Conservation (phyloP, 169 alveolate genomes). For the Plasmodium reichenowi region DNA sequence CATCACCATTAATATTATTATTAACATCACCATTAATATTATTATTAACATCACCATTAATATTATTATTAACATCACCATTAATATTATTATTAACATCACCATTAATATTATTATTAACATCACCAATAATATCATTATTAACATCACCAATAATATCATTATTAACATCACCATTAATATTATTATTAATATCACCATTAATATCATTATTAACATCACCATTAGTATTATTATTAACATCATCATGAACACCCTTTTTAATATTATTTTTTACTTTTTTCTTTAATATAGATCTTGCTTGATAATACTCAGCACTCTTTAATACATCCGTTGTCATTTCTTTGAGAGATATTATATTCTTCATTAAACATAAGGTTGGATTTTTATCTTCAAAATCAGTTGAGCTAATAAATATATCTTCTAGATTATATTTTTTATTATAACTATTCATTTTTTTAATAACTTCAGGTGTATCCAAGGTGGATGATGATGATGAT, state of each 20-base stretch:
- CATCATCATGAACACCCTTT: too few species aligned
- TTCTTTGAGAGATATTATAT: conserved; percentile 80
- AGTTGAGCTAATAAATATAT: conserved; percentile 79
- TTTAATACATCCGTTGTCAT: conserved; percentile 79
- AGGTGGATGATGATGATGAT: neutral
- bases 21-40: too few species aligned
- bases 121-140: too few species aligned
- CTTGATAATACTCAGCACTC: conserved; percentile 71
- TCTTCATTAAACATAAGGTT: conserved; percentile 83
- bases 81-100: too few species aligned
- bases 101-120: too few species aligned
- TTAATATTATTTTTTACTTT: conserved; percentile 28
- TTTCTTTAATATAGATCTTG: conserved; percentile 78
- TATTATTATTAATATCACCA: too few species aligned
- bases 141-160: neutral
- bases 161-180: too few species aligned
- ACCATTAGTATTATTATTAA: neutral
- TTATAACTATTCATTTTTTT: neutral
- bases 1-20: too few species aligned
- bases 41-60: too few species aligned
- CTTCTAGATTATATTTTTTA: conserved; percentile 77
- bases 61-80: too few species aligned
- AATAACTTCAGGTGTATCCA: neutral
- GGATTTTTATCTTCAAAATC: conserved; percentile 85
- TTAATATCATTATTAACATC: too few species aligned